Evolutionary conservation across 805 yeast species (phyloP).

Genomic region (Lachancea waltii): DNA sequence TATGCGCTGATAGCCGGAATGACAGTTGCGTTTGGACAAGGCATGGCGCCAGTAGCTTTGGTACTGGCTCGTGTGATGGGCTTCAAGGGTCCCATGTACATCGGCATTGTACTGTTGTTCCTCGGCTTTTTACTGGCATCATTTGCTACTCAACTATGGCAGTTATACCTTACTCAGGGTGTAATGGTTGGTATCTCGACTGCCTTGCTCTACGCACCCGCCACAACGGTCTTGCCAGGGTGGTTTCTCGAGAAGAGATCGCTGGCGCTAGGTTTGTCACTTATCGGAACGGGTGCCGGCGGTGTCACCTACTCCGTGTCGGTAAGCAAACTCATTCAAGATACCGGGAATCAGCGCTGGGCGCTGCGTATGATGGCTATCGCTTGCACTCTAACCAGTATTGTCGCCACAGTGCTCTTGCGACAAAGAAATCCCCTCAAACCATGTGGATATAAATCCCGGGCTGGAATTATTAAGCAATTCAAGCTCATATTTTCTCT

Average conservation of each 20-base stretch:
- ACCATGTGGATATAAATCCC: constrained; percentile 21
- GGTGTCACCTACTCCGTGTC: constrained; percentile 41
- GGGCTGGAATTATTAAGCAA: constrained; percentile 26
- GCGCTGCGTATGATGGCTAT: constrained; percentile 42
- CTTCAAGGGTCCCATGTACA: constrained; percentile 37
- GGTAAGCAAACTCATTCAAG: constrained; percentile 37
- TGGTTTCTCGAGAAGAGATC: constrained; percentile 65
- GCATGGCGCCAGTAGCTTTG: constrained; percentile 53
- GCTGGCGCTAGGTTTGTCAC: constrained; percentile 43
- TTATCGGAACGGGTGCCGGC: constrained; percentile 47
- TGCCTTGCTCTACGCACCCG: constrained; percentile 54
- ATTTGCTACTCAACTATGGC: constrained; percentile 55
- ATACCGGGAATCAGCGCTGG: constrained; percentile 41
- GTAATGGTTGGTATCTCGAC: constrained; percentile 47
- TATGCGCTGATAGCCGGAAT: constrained; percentile 66
- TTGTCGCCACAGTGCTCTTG: constrained; percentile 38
- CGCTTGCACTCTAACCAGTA: constrained; percentile 33
- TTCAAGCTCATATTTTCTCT: constrained; percentile 33
- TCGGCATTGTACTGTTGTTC: constrained; percentile 48
- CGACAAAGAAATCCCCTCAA: constrained; percentile 38
- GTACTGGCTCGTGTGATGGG: constrained; percentile 46
- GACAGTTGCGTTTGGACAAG: constrained; percentile 48
- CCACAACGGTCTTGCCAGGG: constrained; percentile 53
- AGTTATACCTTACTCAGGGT: constrained; percentile 63
- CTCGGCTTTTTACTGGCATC: constrained; percentile 55